phyloP scores from a whole-genome alignment of 306 rosid species.

The Mucuna pruriens region DNA sequence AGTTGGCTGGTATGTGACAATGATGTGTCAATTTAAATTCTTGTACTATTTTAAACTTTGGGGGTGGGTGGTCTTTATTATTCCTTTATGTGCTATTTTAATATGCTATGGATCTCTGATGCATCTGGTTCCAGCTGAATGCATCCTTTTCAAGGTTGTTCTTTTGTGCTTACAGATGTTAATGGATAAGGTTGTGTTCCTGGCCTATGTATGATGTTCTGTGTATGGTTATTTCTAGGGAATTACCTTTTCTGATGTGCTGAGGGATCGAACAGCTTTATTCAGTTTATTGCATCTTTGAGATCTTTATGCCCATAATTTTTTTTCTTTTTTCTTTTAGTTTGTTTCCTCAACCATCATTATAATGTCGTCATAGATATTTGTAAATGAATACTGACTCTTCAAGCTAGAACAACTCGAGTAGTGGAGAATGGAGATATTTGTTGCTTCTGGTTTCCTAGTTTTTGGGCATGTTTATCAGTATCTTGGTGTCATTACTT shows the following conservation, averaged over 20 bases:
- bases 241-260: slow-evolving; percentile 12
- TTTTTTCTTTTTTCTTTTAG: background rate
- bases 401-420: slow-evolving; percentile 18
- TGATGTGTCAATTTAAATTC: slow-evolving; percentile 12
- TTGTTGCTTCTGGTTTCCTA: slow-evolving; percentile 13
- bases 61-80: background rate
- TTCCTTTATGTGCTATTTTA: background rate
- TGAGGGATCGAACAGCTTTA: background rate
- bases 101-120: background rate
- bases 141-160: background rate
- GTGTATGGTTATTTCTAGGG: slow-evolving; percentile 19
- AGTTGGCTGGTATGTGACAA: slow-evolving; percentile 21
- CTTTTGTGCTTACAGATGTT: slow-evolving; percentile 22
- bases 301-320: background rate
- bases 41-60: background rate
- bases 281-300: slow-evolving; percentile 22
- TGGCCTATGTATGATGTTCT: background rate
- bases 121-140: background rate
- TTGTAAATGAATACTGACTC: background rate
- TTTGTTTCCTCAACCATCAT: background rate
- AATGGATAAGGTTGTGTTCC: background rate
- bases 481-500: slow-evolving; percentile 24
- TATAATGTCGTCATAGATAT: background rate
- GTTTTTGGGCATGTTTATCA: slow-evolving; percentile 5
- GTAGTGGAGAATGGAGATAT: background rate